Base-by-base conservation (phyloP, 148 eudicot genomes). In the Diospyros kaki region DNA sequence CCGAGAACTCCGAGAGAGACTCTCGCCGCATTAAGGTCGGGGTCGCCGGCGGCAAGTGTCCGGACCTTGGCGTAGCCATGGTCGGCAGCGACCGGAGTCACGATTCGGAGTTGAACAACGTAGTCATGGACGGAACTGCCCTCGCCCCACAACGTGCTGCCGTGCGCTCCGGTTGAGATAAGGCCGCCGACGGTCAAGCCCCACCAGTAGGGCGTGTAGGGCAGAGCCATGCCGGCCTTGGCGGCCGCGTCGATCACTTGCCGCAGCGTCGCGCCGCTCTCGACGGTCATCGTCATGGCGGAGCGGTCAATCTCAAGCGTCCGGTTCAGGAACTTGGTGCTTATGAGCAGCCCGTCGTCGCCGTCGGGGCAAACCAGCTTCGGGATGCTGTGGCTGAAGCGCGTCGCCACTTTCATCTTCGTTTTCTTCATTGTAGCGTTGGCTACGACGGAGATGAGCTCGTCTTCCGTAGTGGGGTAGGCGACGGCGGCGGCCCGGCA, bases 1-100 rank as follows among this genome's bases (percentile, higher is more conserved):
- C 97, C 97, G 75, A 92, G 97, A 11, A 92, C 94, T 43, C 97
- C 97, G 17, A 92, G 89, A 4, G 97, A 92, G 52, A 92, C 97
- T 65, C 65, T 81, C 62, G 84, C 93, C 1, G 97, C 94, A 75
- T 92, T 78, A 53, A 92, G 73, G 58, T 88, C 89, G 3, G 68
- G 73, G 48, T 86, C 75, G 41, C 68, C 72, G 11, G 74, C 71
- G 52, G 50, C 61, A 3, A 86, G 68, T 0, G 77, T 81, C n/a
- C 83, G 73, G 12, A 85, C 83, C 83, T 52, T 83, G 4, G 76
- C 86, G 59, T 78, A 89, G 40, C 86, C 90, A 8, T 86, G 86
- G 50, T 74, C 53, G 0, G 80, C 51, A n/a, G 14, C 42, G 3
- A 84, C 92, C 2, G 97, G 92, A 40, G 86, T 79, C 53, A 92